Evolutionary conservation across 495 filamentous ascomycete genomes (phyloP).

Genomic region (Penicillium psychrofluorescens): DNA sequence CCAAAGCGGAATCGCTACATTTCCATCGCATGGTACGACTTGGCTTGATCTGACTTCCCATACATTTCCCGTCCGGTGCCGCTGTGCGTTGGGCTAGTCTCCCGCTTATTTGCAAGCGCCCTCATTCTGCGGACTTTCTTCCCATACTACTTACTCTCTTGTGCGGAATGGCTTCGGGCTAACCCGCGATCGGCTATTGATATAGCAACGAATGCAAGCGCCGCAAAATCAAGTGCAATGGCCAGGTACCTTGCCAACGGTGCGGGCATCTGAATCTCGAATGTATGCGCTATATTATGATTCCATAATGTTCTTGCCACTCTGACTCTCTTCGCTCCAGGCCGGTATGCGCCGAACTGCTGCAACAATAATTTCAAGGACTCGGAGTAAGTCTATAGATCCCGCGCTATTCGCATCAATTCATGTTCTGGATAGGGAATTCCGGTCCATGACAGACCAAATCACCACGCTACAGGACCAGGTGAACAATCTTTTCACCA

Average conservation of each 20-base stretch:
- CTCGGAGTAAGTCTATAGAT: slow-evolving; percentile 49
- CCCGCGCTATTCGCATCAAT: neutral
- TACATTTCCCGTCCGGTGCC: neutral
- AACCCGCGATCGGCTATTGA: neutral
- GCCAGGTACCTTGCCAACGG: slow-evolving; percentile 77
- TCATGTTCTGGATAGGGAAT: slow-evolving; percentile 49
- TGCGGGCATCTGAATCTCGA: slow-evolving; percentile 84
- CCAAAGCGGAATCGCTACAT: slow-evolving; percentile 69
- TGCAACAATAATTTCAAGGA: slow-evolving; percentile 77
- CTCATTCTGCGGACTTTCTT: neutral
- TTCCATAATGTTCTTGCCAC: neutral
- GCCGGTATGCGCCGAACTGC: slow-evolving; percentile 85
- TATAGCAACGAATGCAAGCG: slow-evolving; percentile 81
- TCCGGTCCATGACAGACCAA: slow-evolving; percentile 67
- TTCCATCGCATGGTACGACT: slow-evolving; percentile 78
- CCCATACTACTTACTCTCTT: neutral
- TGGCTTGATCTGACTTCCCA: slow-evolving; percentile 8
- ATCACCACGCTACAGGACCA: slow-evolving; percentile 74
- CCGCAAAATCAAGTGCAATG: slow-evolving; percentile 93
- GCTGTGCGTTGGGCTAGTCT: too few species aligned
- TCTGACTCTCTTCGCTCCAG: slow-evolving; percentile 11
- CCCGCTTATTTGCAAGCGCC: too few species aligned
- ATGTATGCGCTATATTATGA: slow-evolving; percentile 38
- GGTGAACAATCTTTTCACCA: slow-evolving; percentile 67
- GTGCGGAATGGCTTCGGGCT: neutral